These are phyloP conservation scores for Xylaria curta DNA, from an alignment of 495 filamentous ascomycete species.

Conservation along the genomic window DNA sequence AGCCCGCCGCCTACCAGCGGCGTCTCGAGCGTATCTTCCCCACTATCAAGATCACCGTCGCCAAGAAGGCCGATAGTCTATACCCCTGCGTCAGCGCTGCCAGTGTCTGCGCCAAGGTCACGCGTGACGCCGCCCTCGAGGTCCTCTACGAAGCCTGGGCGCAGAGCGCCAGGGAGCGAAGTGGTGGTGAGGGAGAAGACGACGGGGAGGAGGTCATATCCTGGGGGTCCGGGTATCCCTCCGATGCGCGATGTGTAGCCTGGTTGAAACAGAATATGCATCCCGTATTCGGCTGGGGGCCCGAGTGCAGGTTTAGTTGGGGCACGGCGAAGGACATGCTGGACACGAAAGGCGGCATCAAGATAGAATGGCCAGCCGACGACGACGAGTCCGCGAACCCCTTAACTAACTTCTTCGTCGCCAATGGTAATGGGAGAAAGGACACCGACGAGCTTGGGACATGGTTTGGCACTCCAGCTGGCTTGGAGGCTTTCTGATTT, in stretches of 20 bases:
- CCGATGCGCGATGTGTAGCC: conserved; percentile 76
- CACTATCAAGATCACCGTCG: conserved; percentile 78
- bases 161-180: conserved; percentile 28
- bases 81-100: conserved; percentile 95
- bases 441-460: conserved; percentile 61
- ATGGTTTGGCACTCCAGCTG: conserved; percentile 69
- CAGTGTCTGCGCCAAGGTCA: conserved; percentile 94
- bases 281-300: conserved; percentile 93
- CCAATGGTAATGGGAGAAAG: conserved; percentile 44
- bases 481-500: conserved; percentile 63
- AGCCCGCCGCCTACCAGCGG: conserved; percentile 78
- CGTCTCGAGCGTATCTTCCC: conserved; percentile 87
- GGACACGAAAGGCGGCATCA: conserved; percentile 66
- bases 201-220: conserved; percentile 44
- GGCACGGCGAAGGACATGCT: conserved; percentile 92
- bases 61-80: conserved; percentile 92
- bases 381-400: conserved; percentile 68
- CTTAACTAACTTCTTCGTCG: conserved; percentile 75
- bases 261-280: conserved; percentile 91
- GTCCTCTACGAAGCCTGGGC: conserved; percentile 64
- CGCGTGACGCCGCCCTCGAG: conserved; percentile 86
- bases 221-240: conserved; percentile 95
- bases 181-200: conserved; percentile 11
- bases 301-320: conserved; percentile 93
- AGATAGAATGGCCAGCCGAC: conserved; percentile 84